phyloP scores from a whole-genome alignment of 768 basidiomycete genomes.

The Lentinula sp. region DNA sequence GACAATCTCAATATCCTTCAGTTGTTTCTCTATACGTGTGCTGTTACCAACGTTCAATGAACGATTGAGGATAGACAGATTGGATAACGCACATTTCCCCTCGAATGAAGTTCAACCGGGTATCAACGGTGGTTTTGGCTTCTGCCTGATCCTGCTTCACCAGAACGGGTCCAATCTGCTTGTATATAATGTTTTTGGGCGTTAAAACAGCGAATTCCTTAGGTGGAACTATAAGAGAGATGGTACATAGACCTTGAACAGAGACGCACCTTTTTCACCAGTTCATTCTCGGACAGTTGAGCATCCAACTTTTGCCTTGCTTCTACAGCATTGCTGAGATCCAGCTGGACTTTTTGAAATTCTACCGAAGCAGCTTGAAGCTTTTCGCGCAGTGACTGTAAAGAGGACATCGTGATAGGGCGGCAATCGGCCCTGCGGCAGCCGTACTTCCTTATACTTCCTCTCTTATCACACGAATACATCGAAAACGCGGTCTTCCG shows the following conservation, averaged over 20 bases:
- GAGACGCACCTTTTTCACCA: conserved; percentile 72
- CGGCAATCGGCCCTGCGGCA: neutral
- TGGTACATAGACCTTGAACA: neutral
- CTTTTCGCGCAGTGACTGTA: conserved; percentile 35
- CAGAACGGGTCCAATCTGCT: conserved; percentile 86
- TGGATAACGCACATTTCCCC: conserved; percentile 68
- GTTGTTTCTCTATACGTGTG: conserved; percentile 74
- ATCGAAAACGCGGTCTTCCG: neutral
- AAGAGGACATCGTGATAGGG: conserved; percentile 20
- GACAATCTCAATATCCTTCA: conserved; percentile 73
- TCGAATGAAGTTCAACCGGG: conserved; percentile 82
- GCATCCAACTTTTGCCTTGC: conserved; percentile 84
- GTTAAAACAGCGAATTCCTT: conserved; percentile 82
- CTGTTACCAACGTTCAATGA: conserved; percentile 21
- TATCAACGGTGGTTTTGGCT: conserved; percentile 84
- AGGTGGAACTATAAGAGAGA: neutral
- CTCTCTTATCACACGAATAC: neutral
- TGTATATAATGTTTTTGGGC: conserved; percentile 77
- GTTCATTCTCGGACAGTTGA: conserved; percentile 86
- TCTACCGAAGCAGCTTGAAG: conserved; percentile 67
- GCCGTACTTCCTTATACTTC: neutral
- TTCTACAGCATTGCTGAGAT: conserved; percentile 69
- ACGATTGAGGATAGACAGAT: conserved; percentile 16
- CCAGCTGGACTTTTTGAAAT: conserved; percentile 76
- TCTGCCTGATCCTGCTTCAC: conserved; percentile 86